Evolutionary conservation across 495 filamentous ascomycete genomes (phyloP).

Genomic region (Amphirosellinia nigrospora): DNA sequence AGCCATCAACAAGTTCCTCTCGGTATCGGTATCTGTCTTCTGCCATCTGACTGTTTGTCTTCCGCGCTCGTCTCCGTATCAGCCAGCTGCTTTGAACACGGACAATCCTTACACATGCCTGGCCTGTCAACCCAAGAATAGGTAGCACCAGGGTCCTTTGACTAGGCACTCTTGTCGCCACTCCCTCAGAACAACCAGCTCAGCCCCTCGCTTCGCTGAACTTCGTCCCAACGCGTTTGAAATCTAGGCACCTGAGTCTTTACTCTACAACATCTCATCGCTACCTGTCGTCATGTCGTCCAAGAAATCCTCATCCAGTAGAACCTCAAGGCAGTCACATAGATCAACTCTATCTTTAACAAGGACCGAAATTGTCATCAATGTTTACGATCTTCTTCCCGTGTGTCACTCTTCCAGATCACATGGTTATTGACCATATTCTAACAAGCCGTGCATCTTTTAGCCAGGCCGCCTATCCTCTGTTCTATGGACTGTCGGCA

Average conservation of each 20-base stretch:
- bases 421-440: neutral
- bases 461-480: slow-evolving; percentile 72
- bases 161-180: neutral
- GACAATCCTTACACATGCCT: neutral
- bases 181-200: neutral
- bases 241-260: neutral
- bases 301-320: slow-evolving; percentile 46
- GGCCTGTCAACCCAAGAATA: neutral
- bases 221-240: neutral
- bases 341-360: slow-evolving; percentile 64
- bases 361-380: slow-evolving; percentile 76
- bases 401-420: slow-evolving; percentile 48
- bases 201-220: slow-evolving; percentile 1
- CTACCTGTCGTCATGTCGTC: slow-evolving; percentile 41
- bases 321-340: slow-evolving; percentile 50
- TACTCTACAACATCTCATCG: no score
- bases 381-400: slow-evolving; percentile 79
- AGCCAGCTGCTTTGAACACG: neutral
- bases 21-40: neutral
- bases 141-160: slow-evolving; percentile 7
- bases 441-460: neutral
- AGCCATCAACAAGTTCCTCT: neutral
- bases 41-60: neutral
- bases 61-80: neutral
- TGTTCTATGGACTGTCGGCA: slow-evolving; percentile 73